Conservation (phyloP, 345 rosid genomes). For the Rhodamnia rubescens region DNA sequence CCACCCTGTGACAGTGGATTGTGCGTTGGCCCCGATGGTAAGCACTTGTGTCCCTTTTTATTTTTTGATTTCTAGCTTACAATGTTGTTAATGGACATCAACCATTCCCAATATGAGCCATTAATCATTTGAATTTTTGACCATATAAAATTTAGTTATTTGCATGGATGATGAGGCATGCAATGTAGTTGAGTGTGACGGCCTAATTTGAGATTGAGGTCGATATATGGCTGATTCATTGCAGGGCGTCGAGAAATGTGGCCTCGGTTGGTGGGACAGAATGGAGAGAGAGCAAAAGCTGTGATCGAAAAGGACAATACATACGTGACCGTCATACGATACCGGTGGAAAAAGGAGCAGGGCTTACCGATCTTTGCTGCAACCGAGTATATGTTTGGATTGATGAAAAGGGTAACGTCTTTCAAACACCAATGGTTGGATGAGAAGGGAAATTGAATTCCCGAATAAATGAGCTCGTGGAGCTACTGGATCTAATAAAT, state of each 20-base stretch:
- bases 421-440: neutral
- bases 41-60: neutral
- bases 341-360: accelerated
- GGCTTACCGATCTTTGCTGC: neutral
- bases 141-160: neutral
- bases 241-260: neutral
- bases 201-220: neutral
- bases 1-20: neutral
- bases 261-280: neutral
- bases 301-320: neutral
- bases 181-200: neutral
- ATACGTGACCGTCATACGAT: neutral
- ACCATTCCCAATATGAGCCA: neutral
- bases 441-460: neutral
- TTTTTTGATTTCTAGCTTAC: neutral
- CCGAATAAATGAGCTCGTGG: neutral
- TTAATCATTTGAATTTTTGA: neutral
- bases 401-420: neutral
- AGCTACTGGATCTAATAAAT: neutral
- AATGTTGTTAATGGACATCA: neutral
- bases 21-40: neutral
- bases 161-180: neutral
- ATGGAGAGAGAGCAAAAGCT: neutral
- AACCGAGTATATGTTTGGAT: neutral
- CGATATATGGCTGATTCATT: neutral